Base-by-base conservation (phyloP, 768 basidiomycete species). In the Amanita brunnescens region DNA sequence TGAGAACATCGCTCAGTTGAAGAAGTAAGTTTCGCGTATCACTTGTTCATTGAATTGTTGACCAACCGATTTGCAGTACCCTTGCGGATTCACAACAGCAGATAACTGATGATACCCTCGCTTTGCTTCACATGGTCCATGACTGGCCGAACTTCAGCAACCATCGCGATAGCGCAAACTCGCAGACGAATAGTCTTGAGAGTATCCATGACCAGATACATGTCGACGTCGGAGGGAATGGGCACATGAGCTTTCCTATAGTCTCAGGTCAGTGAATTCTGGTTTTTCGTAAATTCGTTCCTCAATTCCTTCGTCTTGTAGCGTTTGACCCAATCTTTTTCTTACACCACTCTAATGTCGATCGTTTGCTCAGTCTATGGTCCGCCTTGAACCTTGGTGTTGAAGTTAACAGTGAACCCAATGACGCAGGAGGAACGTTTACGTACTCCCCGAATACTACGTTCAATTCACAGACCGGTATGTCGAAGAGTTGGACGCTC, bases 261-360 rank as follows among this genome's bases (percentile, higher is more conserved):
- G 64, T 70, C n/a, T 73, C 74, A 16, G 73, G 73, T 73, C 29
- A 47, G 64, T 52, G 7, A 13, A 21, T 20, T 12, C 45, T 14
- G 23, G 8, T 10, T 29, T 5, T 18, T 26, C n/a, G 26, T 21
- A 20, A 16, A n/a, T 13, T 30, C 12, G 20, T 21, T 18, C n/a
- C 30, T 51, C 20, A 30, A 20, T 32, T 33, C 18, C 16, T 35
- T 23, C 38, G 34, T 35, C 38, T 29, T 29, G 40, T 49, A 74
- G 77, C 64, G 0, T 75, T 77, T 52, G 78, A 79, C 56, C 76
- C 76, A 0, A 71, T 77, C 54, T 79, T 80, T 65, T 78, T 67
- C 61, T 57, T 79, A 53, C 79, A 79, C 54, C 78, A 80, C 56
- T 55, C 60, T 52, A 76, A 80, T 39, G 76, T 79, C 20, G 79